Conservation (phyloP, 768 basidiomycete species). For the Rhizopogon vesiculosus region DNA sequence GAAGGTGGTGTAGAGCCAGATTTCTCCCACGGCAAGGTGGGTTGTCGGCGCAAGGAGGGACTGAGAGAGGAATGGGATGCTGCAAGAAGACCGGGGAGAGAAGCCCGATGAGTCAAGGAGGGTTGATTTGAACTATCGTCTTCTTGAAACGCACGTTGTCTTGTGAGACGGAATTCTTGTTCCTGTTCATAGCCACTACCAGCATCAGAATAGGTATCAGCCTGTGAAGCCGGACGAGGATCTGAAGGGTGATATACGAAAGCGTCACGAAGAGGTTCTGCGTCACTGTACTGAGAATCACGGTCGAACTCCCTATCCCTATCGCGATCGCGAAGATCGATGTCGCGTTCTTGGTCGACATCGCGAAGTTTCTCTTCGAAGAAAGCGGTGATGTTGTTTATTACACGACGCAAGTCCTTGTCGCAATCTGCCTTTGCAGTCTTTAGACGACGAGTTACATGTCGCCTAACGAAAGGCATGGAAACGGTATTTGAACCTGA, state of each 20-base stretch:
- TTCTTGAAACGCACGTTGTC: slow-evolving; percentile 70
- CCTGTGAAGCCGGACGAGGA: slow-evolving; percentile 49
- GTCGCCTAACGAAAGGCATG: slow-evolving; percentile 89
- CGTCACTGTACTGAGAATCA: slow-evolving; percentile 54
- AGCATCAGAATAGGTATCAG: slow-evolving; percentile 69
- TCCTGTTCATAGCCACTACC: slow-evolving; percentile 76
- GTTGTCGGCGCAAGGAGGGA: slow-evolving; percentile 66
- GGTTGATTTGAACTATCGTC: slow-evolving; percentile 32
- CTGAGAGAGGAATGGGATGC: slow-evolving; percentile 65
- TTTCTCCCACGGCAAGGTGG: slow-evolving; percentile 63
- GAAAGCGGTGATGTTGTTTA: slow-evolving; percentile 89
- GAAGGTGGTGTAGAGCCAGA: slow-evolving; percentile 44
- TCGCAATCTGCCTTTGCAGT: slow-evolving; percentile 96
- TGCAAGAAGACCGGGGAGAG: slow-evolving; percentile 53
- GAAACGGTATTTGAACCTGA: slow-evolving; percentile 75
- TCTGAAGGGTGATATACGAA: slow-evolving; percentile 57
- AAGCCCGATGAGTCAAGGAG: slow-evolving; percentile 49
- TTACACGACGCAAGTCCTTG: slow-evolving; percentile 91
- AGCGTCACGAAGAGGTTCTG: slow-evolving; percentile 55
- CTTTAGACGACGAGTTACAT: slow-evolving; percentile 89
- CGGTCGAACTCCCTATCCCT: slow-evolving; percentile 46
- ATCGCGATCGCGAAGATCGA: slow-evolving; percentile 50
- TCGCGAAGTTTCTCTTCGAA: slow-evolving; percentile 89
- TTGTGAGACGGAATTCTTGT: slow-evolving; percentile 52
- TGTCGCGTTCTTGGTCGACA: slow-evolving; percentile 59